Evolutionary conservation across 2,329 filamentous ascomycete genomes (phyloP).

Genomic region (Cladophialophora bantiana): DNA sequence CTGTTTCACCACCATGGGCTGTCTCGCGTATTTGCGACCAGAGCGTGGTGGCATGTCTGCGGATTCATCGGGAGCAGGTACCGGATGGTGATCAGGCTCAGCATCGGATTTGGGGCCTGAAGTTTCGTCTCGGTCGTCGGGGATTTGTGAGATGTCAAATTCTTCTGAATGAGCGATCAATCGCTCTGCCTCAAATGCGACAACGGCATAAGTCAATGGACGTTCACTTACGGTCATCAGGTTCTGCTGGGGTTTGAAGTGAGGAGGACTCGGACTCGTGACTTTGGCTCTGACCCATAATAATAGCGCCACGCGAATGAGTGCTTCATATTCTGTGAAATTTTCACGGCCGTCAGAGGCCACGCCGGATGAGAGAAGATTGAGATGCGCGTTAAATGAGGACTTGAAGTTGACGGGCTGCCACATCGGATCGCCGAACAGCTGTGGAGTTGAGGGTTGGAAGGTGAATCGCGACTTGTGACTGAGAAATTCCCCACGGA

Average conservation of each 20-base stretch:
- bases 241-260: constrained; percentile 9
- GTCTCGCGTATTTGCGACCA: neutral
- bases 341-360: neutral
- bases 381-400: neutral
- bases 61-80: constrained; percentile 2
- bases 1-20: neutral
- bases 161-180: constrained; percentile 23
- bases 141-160: constrained; percentile 35
- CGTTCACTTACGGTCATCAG: constrained; percentile 25
- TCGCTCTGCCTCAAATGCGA: neutral
- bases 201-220: neutral
- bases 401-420: neutral
- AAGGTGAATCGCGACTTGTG: neutral
- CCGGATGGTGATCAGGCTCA: neutral
- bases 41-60: constrained; percentile 14
- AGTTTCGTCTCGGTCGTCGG: constrained; percentile 32
- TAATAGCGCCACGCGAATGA: neutral
- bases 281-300: constrained; percentile 36
- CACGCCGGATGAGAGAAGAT: neutral
- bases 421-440: neutral
- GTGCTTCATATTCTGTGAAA: constrained; percentile 5
- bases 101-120: neutral
- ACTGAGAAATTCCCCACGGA: neutral
- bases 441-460: constrained; percentile 1
- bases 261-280: constrained; percentile 26